Conservation (phyloP, 805 yeast species). For the Tetrapisispora fleetii region DNA sequence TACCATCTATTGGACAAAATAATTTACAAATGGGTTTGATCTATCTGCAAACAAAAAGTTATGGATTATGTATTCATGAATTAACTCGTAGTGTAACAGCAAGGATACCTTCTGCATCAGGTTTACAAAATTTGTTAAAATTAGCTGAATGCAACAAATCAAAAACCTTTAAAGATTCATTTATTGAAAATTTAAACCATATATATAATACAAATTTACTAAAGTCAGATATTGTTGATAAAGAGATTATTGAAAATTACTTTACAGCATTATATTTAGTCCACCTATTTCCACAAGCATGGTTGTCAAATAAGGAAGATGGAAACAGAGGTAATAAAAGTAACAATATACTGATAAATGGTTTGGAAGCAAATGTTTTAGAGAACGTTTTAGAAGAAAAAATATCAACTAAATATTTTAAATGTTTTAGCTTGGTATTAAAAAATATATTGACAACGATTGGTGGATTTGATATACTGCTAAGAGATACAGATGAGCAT, state of each 20-base stretch:
- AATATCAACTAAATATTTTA: conserved; percentile 19
- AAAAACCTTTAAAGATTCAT: conserved; percentile 16
- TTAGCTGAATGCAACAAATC: conserved; percentile 31
- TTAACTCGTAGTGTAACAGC: conserved; percentile 45
- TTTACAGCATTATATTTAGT: conserved; percentile 23
- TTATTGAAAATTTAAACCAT: conserved; percentile 10
- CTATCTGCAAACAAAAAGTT: conserved; percentile 19
- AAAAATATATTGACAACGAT: conserved; percentile 16
- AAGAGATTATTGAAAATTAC: conserved; percentile 26
- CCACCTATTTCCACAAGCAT: conserved; percentile 15
- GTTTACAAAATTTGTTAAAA: conserved; percentile 37
- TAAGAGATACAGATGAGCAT: background rate
- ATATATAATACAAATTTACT: conserved; percentile 17
- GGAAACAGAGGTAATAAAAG: background rate
- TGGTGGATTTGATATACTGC: conserved; percentile 23
- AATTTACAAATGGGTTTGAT: conserved; percentile 22
- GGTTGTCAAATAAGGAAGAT: conserved; percentile 11
- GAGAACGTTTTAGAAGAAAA: conserved; percentile 15
- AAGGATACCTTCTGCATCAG: conserved; percentile 39
- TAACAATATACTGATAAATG: conserved; percentile 4
- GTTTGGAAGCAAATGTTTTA: conserved; percentile 11
- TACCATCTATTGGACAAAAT: conserved; percentile 64
- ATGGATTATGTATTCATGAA: conserved; percentile 18
- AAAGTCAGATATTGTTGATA: conserved; percentile 20
- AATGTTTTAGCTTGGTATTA: conserved; percentile 20